phyloP scores from a whole-genome alignment of 352 stramenopile species.

The Globisporangium spiculum region DNA sequence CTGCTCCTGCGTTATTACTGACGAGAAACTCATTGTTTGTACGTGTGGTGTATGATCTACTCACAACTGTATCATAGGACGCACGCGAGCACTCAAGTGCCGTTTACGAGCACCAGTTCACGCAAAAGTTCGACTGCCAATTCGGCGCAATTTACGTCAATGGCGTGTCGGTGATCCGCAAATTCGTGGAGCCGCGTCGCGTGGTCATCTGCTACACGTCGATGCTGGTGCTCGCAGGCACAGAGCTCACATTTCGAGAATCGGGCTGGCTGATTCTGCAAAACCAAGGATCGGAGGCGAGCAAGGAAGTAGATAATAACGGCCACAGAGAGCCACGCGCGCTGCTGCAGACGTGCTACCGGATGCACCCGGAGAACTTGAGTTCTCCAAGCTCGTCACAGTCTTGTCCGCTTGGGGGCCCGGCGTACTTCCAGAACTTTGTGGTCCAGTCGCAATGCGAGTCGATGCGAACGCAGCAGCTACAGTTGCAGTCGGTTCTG shows the following conservation, averaged over 20 bases:
- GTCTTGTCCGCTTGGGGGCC: neutral
- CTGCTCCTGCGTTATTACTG: neutral
- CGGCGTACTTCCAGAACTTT: neutral
- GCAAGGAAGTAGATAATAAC: neutral
- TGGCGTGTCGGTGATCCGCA: neutral
- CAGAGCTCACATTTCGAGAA: neutral
- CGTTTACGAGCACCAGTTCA: constrained; percentile 1
- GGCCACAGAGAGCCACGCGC: neutral
- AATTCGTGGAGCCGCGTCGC: constrained; percentile 6
- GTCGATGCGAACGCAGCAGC: neutral
- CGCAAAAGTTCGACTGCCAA: neutral
- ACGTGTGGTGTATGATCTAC: neutral
- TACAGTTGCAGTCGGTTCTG: neutral
- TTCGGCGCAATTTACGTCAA: constrained; percentile 3
- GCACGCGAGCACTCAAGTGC: neutral
- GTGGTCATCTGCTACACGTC: constrained; percentile 5
- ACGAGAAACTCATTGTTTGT: neutral
- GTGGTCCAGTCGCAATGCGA: constrained; percentile 1
- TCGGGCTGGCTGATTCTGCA: neutral
- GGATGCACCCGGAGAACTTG: neutral
- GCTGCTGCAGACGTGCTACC: neutral
- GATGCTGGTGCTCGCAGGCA: neutral
- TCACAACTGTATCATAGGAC: neutral
- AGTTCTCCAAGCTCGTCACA: neutral
- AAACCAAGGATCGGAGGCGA: neutral